These are phyloP conservation scores for Hypomyces perniciosus DNA, from an alignment of 2,329 filamentous ascomycete species.

Conservation along the genomic window DNA sequence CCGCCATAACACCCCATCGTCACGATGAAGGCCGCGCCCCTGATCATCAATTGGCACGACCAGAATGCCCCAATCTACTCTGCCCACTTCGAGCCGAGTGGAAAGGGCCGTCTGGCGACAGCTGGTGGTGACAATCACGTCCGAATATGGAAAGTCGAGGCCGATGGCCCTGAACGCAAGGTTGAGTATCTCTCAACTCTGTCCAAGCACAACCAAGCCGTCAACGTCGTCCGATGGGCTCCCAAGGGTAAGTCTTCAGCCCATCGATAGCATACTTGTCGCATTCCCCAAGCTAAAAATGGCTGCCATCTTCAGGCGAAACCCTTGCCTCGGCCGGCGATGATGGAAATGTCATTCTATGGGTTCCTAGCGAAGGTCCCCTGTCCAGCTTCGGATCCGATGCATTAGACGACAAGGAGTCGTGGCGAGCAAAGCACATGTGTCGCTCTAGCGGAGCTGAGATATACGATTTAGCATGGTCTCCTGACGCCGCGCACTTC, in stretches of 20 bases:
- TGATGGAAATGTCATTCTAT: slow-evolving; percentile 93
- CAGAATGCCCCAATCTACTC: slow-evolving; percentile 96
- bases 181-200: slow-evolving; percentile 90
- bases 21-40: slow-evolving; percentile 89
- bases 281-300: slow-evolving; percentile 6
- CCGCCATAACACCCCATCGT: slow-evolving; percentile 23
- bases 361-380: slow-evolving; percentile 80
- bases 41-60: slow-evolving; percentile 98
- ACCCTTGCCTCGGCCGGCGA: slow-evolving; percentile 91
- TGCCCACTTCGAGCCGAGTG: slow-evolving; percentile 88
- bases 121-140: slow-evolving; percentile 96
- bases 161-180: slow-evolving; percentile 76
- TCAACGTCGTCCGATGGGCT: slow-evolving; percentile 95
- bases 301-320: slow-evolving; percentile 56
- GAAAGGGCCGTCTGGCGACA: slow-evolving; percentile 86
- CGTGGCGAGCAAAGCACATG: slow-evolving; percentile 97
- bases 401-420: slow-evolving; percentile 85
- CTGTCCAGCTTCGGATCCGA: slow-evolving; percentile 72
- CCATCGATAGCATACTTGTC: not conserved
- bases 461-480: slow-evolving; percentile 98
- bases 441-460: slow-evolving; percentile 90
- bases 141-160: slow-evolving; percentile 86
- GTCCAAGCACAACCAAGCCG: slow-evolving; percentile 89
- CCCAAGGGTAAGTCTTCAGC: slow-evolving; percentile 64
- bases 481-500: slow-evolving; percentile 91